Percentiles rank a stretch among this genome's conserved stretches.
Conservation (phyloP, 805 yeast genomes). For the Pichia paraexigua region DNA sequence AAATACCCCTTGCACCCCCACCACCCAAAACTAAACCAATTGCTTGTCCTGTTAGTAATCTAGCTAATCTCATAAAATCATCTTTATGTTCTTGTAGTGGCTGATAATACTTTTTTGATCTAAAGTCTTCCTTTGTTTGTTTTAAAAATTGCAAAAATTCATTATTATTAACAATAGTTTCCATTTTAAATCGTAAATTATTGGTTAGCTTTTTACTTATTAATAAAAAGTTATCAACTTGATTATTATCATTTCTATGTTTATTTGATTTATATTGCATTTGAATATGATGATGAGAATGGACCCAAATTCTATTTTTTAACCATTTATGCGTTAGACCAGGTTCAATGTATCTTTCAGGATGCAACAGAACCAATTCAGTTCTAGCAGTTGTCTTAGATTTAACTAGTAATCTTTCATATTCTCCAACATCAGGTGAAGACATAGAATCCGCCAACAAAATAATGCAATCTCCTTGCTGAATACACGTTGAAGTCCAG, state of each 20-base stretch:
- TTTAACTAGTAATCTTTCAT: slow-evolving; percentile 66
- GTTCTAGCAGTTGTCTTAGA: slow-evolving; percentile 80
- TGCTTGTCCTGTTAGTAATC: slow-evolving; percentile 86
- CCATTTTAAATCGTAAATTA: slow-evolving; percentile 23
- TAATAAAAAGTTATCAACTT: slow-evolving; percentile 11
- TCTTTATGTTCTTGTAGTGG: slow-evolving; percentile 57
- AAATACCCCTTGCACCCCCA: slow-evolving; percentile 93
- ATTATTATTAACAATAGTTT: slow-evolving; percentile 19
- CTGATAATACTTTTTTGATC: slow-evolving; percentile 21
- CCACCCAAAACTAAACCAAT: slow-evolving; percentile 94
- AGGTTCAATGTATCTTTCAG: slow-evolving; percentile 72
- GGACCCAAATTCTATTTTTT: slow-evolving; percentile 81
- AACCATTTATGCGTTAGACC: slow-evolving; percentile 85
- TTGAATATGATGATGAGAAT: slow-evolving; percentile 87
- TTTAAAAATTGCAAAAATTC: slow-evolving; percentile 24
- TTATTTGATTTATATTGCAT: slow-evolving; percentile 31
- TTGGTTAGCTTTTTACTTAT: slow-evolving; percentile 21
- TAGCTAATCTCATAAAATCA: slow-evolving; percentile 83
- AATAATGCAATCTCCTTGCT: slow-evolving; percentile 93
- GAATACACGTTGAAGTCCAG: slow-evolving; percentile 89
- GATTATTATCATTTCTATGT: slow-evolving; percentile 1
- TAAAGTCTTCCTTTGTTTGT: slow-evolving; percentile 21
- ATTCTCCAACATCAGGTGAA: slow-evolving; percentile 73
- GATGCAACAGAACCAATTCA: slow-evolving; percentile 77
- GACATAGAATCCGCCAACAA: slow-evolving; percentile 77